phyloP scores from a whole-genome alignment of 2,329 filamentous ascomycete species.

The Xylariales sp. region DNA sequence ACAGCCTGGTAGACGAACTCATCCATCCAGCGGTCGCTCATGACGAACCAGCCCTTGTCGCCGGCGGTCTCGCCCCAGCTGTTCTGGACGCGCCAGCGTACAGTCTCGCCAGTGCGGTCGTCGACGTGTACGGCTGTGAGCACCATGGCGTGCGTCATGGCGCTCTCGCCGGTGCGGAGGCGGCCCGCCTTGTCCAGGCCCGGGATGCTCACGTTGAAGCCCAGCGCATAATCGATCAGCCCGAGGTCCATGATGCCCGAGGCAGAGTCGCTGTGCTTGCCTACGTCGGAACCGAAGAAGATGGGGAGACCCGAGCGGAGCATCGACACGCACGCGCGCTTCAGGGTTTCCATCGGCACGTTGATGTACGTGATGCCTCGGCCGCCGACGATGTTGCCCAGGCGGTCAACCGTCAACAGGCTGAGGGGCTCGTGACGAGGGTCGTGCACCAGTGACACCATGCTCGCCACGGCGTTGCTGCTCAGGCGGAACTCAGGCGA shows the following conservation, averaged over 20 bases:
- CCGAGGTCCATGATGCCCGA: slow-evolving; percentile 77
- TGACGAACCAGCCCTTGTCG: slow-evolving; percentile 81
- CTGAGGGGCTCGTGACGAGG: slow-evolving; percentile 71
- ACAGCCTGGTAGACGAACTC: slow-evolving; percentile 85
- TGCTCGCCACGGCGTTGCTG: slow-evolving; percentile 56
- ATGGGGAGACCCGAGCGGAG: slow-evolving; percentile 73
- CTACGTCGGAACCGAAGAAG: slow-evolving; percentile 87
- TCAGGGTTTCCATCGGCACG: slow-evolving; percentile 69
- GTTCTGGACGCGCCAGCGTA: slow-evolving; percentile 85
- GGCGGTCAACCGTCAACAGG: slow-evolving; percentile 69
- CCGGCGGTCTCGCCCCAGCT: slow-evolving; percentile 71
- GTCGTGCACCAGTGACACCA: slow-evolving; percentile 83
- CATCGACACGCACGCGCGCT: slow-evolving; percentile 71
- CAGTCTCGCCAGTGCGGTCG: slow-evolving; percentile 52
- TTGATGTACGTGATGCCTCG: slow-evolving; percentile 78
- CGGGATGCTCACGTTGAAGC: slow-evolving; percentile 73
- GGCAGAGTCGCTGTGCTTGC: slow-evolving; percentile 67
- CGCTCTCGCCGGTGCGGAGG: slow-evolving; percentile 67
- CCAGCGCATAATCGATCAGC: slow-evolving; percentile 74
- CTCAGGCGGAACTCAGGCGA: slow-evolving; percentile 55
- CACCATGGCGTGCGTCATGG: slow-evolving; percentile 93
- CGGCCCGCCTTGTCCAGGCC: slow-evolving; percentile 73
- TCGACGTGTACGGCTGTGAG: slow-evolving; percentile 79
- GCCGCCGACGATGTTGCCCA: slow-evolving; percentile 79
- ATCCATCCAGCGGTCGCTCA: slow-evolving; percentile 77